Conservation (phyloP, 192 early-diverging fungal species). For the Gamsiella multidivaricata region DNA sequence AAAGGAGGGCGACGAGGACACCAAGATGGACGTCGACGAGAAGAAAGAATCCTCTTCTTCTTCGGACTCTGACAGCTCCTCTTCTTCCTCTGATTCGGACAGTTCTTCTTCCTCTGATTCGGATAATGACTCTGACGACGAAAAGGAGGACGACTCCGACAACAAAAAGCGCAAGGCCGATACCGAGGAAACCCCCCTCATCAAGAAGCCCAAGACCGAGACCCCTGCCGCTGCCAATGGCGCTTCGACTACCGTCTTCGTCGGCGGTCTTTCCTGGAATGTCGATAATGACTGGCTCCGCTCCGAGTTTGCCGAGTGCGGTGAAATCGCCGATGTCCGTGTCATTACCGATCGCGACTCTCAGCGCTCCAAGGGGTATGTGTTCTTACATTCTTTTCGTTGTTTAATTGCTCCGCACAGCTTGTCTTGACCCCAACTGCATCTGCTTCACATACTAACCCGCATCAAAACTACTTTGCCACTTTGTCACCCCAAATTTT, state of each 20-base stretch:
- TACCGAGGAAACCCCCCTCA: constrained; percentile 54
- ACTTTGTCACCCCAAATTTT: background rate
- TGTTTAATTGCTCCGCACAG: no score
- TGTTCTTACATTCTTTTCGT: background rate
- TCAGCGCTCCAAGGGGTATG: constrained; percentile 79
- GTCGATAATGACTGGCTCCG: constrained; percentile 73
- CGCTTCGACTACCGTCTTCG: constrained; percentile 69
- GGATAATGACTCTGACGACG: constrained; percentile 56
- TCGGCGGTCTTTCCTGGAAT: constrained; percentile 82
- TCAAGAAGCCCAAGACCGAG: constrained; percentile 61
- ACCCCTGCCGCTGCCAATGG: constrained; percentile 41
- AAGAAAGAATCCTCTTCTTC: constrained; percentile 39
- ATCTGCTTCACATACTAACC: no score
- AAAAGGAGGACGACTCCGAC: constrained; percentile 54
- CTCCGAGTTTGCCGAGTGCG: constrained; percentile 71
- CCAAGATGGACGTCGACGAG: no score
- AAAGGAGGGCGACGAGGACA: no score
- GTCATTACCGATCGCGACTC: constrained; percentile 81
- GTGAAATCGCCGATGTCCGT: constrained; percentile 78
- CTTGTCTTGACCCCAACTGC: no score
- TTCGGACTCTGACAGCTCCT: constrained; percentile 28
- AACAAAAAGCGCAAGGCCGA: constrained; percentile 63
- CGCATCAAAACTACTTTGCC: no score
- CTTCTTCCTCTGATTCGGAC: constrained; percentile 38
- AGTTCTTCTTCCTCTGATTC: constrained; percentile 33